Evolutionary conservation across 257 asterid species (phyloP).

Genomic region (Marsdenia floribunda): DNA sequence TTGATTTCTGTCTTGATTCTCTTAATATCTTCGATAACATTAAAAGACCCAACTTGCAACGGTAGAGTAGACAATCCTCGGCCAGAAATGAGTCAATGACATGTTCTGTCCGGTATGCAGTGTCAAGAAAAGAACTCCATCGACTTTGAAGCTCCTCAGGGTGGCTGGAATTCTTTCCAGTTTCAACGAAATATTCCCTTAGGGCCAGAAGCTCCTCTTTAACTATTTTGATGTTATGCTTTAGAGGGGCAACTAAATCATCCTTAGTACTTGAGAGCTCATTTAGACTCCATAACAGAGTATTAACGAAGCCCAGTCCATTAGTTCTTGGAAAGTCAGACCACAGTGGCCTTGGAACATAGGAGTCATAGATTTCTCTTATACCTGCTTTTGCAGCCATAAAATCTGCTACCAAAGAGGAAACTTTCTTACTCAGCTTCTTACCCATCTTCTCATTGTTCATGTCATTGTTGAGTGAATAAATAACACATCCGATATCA

Average conservation of each 20-base stretch:
- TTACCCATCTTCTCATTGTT: neutral
- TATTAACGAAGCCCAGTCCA: no score
- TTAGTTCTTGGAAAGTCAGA: neutral
- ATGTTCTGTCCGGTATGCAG: neutral
- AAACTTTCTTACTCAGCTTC: neutral
- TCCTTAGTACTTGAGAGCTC: no score
- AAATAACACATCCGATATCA: neutral
- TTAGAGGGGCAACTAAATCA: no score
- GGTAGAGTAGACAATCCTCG: neutral
- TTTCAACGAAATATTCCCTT: no score
- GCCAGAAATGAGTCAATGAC: neutral
- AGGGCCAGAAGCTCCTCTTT: no score
- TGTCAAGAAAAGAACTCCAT: neutral
- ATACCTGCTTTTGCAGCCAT: neutral
- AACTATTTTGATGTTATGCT: no score
- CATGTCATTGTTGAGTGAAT: neutral
- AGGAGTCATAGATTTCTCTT: no score
- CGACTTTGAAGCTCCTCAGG: neutral
- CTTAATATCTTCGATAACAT: no score
- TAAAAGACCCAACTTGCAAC: neutral
- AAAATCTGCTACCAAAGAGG: neutral
- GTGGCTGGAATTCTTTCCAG: neutral
- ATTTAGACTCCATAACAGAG: no score
- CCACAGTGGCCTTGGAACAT: neutral
- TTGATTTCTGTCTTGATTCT: no score